These are phyloP conservation scores for Trichosanthes cucumerina DNA, from an alignment of 306 rosid genomes.

Conservation along the genomic window DNA sequence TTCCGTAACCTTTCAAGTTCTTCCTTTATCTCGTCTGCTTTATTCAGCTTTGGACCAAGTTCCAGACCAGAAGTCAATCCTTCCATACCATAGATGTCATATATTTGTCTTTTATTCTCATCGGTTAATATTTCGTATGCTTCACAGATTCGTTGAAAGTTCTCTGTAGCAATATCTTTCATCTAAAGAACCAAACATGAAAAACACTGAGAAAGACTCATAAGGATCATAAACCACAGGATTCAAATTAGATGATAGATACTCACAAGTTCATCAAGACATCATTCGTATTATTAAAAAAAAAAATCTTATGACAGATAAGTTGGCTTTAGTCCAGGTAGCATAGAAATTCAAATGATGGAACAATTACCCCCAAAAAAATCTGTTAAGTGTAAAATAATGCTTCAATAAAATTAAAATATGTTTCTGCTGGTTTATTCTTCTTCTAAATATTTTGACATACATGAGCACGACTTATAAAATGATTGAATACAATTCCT, in stretches of 20 bases:
- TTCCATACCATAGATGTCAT: constrained; percentile 95
- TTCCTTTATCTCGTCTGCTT: constrained; percentile 68
- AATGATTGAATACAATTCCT: not conserved
- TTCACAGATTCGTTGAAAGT: constrained; percentile 81
- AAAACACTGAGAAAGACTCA: not conserved
- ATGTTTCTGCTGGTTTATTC: not conserved
- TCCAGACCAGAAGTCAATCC: constrained; percentile 84
- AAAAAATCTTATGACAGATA: not conserved
- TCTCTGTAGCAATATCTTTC: constrained; percentile 83
- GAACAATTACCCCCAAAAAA: not conserved
- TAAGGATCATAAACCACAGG: not conserved
- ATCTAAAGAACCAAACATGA: constrained; percentile 30
- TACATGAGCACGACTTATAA: not conserved
- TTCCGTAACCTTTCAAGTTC: constrained; percentile 60
- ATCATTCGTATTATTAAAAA: not conserved
- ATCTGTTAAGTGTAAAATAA: not conserved
- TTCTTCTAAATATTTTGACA: not conserved
- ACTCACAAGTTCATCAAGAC: not conserved
- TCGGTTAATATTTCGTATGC: constrained; percentile 87
- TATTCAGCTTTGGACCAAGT: constrained; percentile 63
- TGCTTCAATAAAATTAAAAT: not conserved
- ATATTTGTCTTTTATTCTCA: constrained; percentile 64
- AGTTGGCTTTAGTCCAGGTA: not conserved
- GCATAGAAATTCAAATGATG: not conserved
- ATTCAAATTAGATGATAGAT: not conserved